Percentiles rank a stretch among this genome's conserved stretches.
Conservation (phyloP, 2,329 filamentous ascomycete species). For the Sarocladiaceae sp. region DNA sequence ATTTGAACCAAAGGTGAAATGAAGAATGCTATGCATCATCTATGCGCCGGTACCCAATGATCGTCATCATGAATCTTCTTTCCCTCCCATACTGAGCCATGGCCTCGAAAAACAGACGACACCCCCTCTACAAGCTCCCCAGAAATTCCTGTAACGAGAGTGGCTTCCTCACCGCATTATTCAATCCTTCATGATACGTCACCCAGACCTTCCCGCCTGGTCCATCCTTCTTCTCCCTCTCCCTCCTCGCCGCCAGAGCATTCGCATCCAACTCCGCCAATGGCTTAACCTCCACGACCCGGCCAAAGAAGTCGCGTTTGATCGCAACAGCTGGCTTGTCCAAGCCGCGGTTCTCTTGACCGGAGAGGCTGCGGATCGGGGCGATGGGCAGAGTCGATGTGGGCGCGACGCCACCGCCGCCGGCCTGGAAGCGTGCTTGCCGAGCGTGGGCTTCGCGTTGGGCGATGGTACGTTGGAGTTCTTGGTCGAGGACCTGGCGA, state of each 20-base stretch:
- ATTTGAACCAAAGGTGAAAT: too few relatives aligned
- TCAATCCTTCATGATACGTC: slow-evolving; percentile 82
- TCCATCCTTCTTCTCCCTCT: slow-evolving; percentile 36
- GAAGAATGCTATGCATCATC: too few relatives aligned
- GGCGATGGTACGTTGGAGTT: slow-evolving; percentile 68
- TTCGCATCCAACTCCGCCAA: slow-evolving; percentile 36
- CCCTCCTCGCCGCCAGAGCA: slow-evolving; percentile 21
- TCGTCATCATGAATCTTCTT: not conserved
- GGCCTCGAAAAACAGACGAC: not conserved
- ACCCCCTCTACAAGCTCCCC: slow-evolving; percentile 45
- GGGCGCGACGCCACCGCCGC: slow-evolving; percentile 20
- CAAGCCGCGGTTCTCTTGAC: slow-evolving; percentile 30
- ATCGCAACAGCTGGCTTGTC: slow-evolving; percentile 34
- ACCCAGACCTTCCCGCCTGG: slow-evolving; percentile 77
- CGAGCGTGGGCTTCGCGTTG: slow-evolving; percentile 60
- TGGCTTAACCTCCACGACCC: slow-evolving; percentile 48
- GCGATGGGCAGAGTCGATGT: slow-evolving; percentile 11
- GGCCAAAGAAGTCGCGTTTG: slow-evolving; percentile 82
- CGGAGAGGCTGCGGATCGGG: slow-evolving; percentile 21
- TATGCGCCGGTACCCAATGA: too few relatives aligned
- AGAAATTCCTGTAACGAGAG: slow-evolving; percentile 76
- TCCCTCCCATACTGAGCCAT: not conserved
- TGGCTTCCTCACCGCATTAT: slow-evolving; percentile 86
- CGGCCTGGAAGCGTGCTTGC: slow-evolving; percentile 58
- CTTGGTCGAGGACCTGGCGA: slow-evolving; percentile 86